A percentile compares a stretch with the other conserved stretches of the same genome.
phyloP scores from a whole-genome alignment of 176 grass and related monocot species.

The Oryza coarctata region DNA sequence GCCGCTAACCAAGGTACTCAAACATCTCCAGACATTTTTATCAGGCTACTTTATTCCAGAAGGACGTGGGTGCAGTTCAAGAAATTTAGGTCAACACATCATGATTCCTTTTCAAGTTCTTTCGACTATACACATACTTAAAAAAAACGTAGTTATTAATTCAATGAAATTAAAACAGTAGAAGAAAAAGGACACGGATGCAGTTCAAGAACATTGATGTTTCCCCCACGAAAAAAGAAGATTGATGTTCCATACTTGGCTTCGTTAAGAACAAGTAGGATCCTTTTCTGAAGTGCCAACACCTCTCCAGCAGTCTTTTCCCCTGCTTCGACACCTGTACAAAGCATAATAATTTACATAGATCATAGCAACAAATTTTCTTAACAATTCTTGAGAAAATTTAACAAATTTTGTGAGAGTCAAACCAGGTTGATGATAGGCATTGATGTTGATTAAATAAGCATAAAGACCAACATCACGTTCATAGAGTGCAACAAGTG shows the following conservation, averaged over 20 bases:
- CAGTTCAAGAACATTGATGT: constrained; percentile 1
- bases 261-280: constrained; percentile 83
- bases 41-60: background rate
- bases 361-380: constrained; percentile 12
- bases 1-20: background rate
- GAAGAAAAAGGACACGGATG: background rate
- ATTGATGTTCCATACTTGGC: constrained; percentile 59
- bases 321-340: constrained; percentile 92
- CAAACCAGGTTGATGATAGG: constrained; percentile 96
- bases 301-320: constrained; percentile 98
- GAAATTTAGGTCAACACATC: background rate
- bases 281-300: constrained; percentile 92
- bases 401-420: background rate
- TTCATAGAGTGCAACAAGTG: constrained; percentile 92
- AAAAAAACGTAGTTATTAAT: background rate
- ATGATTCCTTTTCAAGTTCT: background rate
- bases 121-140: background rate
- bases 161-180: background rate
- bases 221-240: background rate
- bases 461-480: constrained; percentile 97
- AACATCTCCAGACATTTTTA: background rate
- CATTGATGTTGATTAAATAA: constrained; percentile 92
- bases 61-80: background rate
- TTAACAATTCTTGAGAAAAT: background rate
- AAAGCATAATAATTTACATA: constrained; percentile 22